Evolutionary conservation across 129 eudicot genomes (phyloP).

Genomic region (Solidago caesia): DNA sequence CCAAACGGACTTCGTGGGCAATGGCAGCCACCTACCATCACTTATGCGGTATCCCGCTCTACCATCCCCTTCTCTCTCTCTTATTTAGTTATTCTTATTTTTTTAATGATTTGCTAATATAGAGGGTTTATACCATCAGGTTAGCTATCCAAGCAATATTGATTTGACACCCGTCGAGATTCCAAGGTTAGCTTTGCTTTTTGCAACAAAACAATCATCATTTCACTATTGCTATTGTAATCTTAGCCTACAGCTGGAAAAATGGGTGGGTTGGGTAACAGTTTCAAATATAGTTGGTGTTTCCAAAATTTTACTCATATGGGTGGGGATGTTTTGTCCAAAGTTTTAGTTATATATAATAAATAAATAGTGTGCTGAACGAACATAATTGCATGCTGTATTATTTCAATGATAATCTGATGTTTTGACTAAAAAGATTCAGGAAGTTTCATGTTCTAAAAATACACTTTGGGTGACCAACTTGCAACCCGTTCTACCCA

Average conservation of each 20-base stretch:
- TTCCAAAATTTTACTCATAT: no score
- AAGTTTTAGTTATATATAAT: background rate
- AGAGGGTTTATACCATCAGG: conserved; percentile 41
- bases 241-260: background rate
- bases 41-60: conserved; percentile 47
- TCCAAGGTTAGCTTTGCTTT: conserved; percentile 53
- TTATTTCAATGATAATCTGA: background rate
- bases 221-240: conserved; percentile 19
- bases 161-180: conserved; percentile 75
- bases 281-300: no score
- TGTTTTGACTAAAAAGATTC: background rate
- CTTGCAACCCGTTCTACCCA: background rate
- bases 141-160: conserved; percentile 73
- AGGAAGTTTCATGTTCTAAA: background rate
- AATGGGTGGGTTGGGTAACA: background rate
- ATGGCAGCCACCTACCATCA: conserved; percentile 68
- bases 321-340: no score
- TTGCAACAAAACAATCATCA: background rate
- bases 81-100: background rate
- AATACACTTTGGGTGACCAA: background rate
- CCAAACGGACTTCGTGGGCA: conserved; percentile 92
- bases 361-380: background rate
- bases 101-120: background rate
- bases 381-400: background rate
- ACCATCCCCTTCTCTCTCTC: background rate